Base-by-base conservation (phyloP, 2,329 filamentous ascomycete species). In the Hymenoscyphus albidus region DNA sequence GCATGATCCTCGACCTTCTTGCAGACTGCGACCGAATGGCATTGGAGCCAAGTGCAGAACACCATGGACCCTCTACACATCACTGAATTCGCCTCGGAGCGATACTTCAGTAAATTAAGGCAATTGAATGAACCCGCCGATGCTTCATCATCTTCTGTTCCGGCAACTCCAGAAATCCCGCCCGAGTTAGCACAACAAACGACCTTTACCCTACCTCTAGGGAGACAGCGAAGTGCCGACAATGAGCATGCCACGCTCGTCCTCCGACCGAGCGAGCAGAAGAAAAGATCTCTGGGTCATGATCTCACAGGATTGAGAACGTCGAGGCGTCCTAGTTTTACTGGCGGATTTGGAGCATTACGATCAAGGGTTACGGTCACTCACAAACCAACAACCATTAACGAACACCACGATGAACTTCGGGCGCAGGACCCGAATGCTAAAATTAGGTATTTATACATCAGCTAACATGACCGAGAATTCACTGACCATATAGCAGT, bases 81-180 rank as follows among this genome's bases (percentile, higher is more conserved):
- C 67, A 87, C 86, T 66, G 86, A 89, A 75, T 89, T 89, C 77
- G 86, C 85, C 67, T 89, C 86, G 56, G 80, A 84, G 75, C 83
- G 83, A 68, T 89, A 87, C 73, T 85, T 88, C 69, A 81, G 82
- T 62, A 89, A 89, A 76, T 75, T 88, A 66, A 81, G 78, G 64
- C 83, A 86, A 76, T 81, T 78, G 70, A 83, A 77, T 74, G 80
- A 69, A 74, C 76, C 67, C 22, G 56, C 64, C 18, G 61, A 65
- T 65, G 75, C 77, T 42, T 76, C 76, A 40, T 74, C 75, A 14
- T 31, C 66, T 14, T 39, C 64, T 14, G 74, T 75, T 16, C 32
- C 64, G 10, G 54, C 65, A 31, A 40, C 64, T 14, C 55, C 62
- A 14, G 58, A 51, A 39, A 35, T 62, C 18, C 58, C 64, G 32